Evolutionary conservation across 257 asterid species (phyloP).

Genomic region (Gentiana straminea): DNA sequence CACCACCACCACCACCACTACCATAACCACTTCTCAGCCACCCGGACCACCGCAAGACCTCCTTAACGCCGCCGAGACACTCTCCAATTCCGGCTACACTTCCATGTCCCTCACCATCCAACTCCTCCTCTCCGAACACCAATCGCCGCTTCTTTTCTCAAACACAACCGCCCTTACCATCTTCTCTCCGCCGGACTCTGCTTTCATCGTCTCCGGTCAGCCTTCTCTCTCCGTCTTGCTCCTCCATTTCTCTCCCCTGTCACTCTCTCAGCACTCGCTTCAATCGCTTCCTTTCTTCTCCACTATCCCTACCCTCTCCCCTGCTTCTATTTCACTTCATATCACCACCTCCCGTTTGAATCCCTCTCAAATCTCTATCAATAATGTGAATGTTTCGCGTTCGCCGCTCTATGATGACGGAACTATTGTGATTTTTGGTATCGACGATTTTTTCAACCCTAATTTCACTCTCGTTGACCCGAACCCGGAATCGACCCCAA

Average conservation of each 20-base stretch:
- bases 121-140: constrained; percentile 24
- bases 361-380: constrained; percentile 25
- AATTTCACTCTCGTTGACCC: constrained; percentile 19
- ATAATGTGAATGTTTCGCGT: constrained; percentile 28
- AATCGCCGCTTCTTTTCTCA: constrained; percentile 5
- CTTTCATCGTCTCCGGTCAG: constrained; percentile 47
- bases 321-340: constrained; percentile 32
- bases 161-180: constrained; percentile 34
- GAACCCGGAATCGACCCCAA: not conserved
- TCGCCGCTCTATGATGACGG: constrained; percentile 69
- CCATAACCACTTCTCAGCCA: constrained; percentile 13
- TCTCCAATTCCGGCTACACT: constrained; percentile 47
- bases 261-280: constrained; percentile 48
- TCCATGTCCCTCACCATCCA: constrained; percentile 73
- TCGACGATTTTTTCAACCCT: constrained; percentile 38
- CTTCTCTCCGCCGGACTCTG: constrained; percentile 67
- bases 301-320: constrained; percentile 51
- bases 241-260: constrained; percentile 65
- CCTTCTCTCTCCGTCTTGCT: constrained; percentile 59
- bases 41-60: constrained; percentile 29
- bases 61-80: constrained; percentile 59
- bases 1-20: constrained; percentile 15
- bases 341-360: constrained; percentile 28
- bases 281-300: constrained; percentile 49
- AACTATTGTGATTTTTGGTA: constrained; percentile 36